Evolutionary conservation across 164 flowering plant genomes (phyloP).

Genomic region (Platanus orientalis): DNA sequence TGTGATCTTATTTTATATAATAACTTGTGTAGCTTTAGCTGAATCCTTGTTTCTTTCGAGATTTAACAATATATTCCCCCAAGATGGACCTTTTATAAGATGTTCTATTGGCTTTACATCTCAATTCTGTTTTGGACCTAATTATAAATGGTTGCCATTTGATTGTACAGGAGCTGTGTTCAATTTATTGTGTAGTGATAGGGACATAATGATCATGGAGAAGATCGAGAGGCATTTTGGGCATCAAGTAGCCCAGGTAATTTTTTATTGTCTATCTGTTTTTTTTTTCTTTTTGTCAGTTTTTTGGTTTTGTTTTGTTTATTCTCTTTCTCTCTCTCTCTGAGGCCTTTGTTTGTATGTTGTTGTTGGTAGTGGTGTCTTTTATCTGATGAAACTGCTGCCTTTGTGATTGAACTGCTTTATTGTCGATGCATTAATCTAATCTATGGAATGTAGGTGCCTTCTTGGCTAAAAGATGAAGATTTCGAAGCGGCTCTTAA

Average conservation of each 20-base stretch:
- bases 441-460: neutral
- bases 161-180: conserved; percentile 68
- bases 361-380: too few relatives aligned
- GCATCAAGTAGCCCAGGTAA: conserved; percentile 46
- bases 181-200: conserved; percentile 47
- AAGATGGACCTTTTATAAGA: neutral
- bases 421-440: too few relatives aligned
- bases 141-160: neutral
- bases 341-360: too few relatives aligned
- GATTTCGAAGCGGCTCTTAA: neutral
- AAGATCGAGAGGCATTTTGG: conserved; percentile 68
- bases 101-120: neutral
- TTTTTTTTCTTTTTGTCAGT: neutral
- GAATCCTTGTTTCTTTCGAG: too few relatives aligned
- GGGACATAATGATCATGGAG: conserved; percentile 42
- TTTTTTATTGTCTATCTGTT: neutral
- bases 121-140: neutral
- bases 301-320: neutral
- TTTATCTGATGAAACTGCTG: too few relatives aligned
- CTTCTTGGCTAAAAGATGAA: neutral
- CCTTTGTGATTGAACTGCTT: too few relatives aligned
- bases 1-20: too few relatives aligned
- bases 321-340: neutral
- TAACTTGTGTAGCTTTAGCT: too few relatives aligned
- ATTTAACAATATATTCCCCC: too few relatives aligned